A percentile compares a stretch with the other conserved stretches of the same genome.
phyloP scores from a whole-genome alignment of 2,329 filamentous ascomycete genomes.

The Paecilomyces variotii region DNA sequence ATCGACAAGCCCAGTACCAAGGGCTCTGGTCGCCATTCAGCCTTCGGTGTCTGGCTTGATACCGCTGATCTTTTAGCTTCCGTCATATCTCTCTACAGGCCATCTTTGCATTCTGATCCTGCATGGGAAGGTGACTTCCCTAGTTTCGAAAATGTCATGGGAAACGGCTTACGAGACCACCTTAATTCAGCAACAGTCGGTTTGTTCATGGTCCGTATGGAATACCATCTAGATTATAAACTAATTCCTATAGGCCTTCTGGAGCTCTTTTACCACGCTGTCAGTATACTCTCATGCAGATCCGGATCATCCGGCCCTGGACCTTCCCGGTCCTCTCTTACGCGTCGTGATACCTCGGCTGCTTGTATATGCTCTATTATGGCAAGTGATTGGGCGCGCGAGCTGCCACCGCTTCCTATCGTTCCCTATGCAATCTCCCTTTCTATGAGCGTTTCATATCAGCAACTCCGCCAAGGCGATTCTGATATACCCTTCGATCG shows the following conservation, averaged over 20 bases:
- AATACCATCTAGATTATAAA: not conserved
- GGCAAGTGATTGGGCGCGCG: slow-evolving; percentile 36
- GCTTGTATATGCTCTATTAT: slow-evolving; percentile 48
- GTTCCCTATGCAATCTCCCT: slow-evolving; percentile 50
- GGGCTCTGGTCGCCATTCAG: slow-evolving; percentile 8
- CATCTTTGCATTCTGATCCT: slow-evolving; percentile 22
- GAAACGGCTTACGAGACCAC: slow-evolving; percentile 16
- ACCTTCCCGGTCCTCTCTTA: slow-evolving; percentile 42
- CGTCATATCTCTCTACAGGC: slow-evolving; percentile 34
- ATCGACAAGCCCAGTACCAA: slow-evolving; percentile 20
- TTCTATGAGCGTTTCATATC: slow-evolving; percentile 49
- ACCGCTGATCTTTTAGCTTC: slow-evolving; percentile 30
- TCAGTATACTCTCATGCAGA: slow-evolving; percentile 50
- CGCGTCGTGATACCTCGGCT: slow-evolving; percentile 49
- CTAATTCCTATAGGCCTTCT: slow-evolving; percentile 33
- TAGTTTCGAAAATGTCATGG: slow-evolving; percentile 27
- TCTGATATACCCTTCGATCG: slow-evolving; percentile 32
- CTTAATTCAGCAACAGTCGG: slow-evolving; percentile 22
- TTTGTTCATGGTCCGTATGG: slow-evolving; percentile 4
- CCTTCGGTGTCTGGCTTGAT: slow-evolving; percentile 31
- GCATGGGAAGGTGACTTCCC: slow-evolving; percentile 34
- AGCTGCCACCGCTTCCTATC: slow-evolving; percentile 46
- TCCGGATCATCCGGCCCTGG: slow-evolving; percentile 33
- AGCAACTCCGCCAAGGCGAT: slow-evolving; percentile 46
- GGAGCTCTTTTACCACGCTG: slow-evolving; percentile 50